These are phyloP conservation scores for Neurospora sp. DNA, from an alignment of 495 filamentous ascomycete genomes.

Conservation along the genomic window DNA sequence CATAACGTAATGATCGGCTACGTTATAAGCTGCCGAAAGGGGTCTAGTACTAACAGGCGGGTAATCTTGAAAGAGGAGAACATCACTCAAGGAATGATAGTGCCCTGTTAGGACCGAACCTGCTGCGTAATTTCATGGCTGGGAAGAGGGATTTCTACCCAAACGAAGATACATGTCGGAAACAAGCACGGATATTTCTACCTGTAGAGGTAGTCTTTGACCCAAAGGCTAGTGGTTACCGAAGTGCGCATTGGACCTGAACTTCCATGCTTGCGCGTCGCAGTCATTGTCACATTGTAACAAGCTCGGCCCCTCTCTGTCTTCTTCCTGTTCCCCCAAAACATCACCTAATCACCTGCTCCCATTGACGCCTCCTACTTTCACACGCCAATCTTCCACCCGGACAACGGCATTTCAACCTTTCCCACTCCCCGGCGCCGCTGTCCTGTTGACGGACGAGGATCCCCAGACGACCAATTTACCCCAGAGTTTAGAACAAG, in stretches of 20 bases:
- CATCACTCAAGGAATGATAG: not conserved
- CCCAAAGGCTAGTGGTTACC: not conserved
- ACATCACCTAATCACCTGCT: not conserved
- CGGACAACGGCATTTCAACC: not conserved
- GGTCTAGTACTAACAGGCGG: not conserved
- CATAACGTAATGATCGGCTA: not conserved
- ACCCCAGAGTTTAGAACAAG: not conserved
- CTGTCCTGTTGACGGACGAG: not conserved
- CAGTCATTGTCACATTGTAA: not conserved
- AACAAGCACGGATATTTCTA: not conserved
- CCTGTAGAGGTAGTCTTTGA: too few relatives aligned
- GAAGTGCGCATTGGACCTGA: not conserved
- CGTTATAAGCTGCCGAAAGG: not conserved
- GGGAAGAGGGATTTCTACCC: not conserved
- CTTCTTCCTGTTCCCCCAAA: not conserved
- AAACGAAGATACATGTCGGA: not conserved
- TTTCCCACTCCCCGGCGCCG: not conserved
- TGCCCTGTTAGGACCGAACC: not conserved
- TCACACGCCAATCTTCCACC: not conserved
- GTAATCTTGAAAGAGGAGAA: not conserved
- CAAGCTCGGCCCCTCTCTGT: not conserved
- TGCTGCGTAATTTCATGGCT: not conserved
- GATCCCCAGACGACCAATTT: not conserved
- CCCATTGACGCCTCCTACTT: not conserved
- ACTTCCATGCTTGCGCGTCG: not conserved